These are phyloP conservation scores for Eucalyptus paniculata DNA, from an alignment of 345 rosid genomes.

Conservation along the genomic window DNA sequence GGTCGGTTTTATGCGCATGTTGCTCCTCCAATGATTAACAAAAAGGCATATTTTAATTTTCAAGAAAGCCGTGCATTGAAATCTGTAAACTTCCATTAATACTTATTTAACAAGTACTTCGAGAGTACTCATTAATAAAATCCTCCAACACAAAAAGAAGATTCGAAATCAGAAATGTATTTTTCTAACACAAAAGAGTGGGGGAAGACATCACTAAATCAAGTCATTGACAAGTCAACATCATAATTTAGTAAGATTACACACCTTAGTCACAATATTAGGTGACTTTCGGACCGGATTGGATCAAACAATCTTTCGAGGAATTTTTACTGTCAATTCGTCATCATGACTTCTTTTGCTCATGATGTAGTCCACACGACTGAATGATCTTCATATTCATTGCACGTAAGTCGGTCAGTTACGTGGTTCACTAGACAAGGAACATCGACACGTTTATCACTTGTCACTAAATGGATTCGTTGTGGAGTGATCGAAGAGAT, in stretches of 20 bases:
- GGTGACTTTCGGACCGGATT: not conserved
- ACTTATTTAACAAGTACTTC: not conserved
- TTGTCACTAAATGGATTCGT: not conserved
- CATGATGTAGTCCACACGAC: not conserved
- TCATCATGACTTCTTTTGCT: not conserved
- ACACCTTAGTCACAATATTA: not conserved
- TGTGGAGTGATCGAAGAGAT: not conserved
- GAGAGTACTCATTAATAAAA: not conserved
- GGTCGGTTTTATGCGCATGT: not conserved
- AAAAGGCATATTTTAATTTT: not conserved
- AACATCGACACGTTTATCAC: not conserved
- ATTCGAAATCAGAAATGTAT: not conserved
- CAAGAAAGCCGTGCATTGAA: not conserved
- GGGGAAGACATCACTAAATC: not conserved
- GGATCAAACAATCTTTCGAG: not conserved
- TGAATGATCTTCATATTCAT: not conserved
- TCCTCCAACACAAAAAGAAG: not conserved
- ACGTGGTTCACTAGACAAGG: not conserved
- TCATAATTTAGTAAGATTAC: not conserved
- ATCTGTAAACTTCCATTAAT: not conserved
- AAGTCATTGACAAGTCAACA: not conserved
- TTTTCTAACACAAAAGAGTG: not conserved
- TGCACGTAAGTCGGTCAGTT: not conserved
- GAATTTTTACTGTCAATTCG: not conserved
- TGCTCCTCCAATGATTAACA: not conserved